These are phyloP conservation scores for Ascochyta pisi DNA, from an alignment of 2,329 filamentous ascomycete species.

Conservation along the genomic window DNA sequence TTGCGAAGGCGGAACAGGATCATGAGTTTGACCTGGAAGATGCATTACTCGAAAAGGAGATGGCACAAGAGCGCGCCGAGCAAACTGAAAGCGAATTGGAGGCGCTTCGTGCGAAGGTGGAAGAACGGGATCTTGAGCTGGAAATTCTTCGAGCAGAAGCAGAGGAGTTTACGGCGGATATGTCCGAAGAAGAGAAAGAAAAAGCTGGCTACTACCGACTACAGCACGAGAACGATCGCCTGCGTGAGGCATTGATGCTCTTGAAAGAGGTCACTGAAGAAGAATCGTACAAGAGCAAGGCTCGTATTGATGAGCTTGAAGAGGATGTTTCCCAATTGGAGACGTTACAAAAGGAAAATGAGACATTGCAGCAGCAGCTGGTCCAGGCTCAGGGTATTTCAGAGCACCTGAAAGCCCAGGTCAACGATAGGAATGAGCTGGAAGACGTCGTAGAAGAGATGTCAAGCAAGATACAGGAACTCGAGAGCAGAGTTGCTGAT, in stretches of 20 bases:
- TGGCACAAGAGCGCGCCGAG: conserved; percentile 93
- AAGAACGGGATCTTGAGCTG: conserved; percentile 86
- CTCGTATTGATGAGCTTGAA: conserved; percentile 52
- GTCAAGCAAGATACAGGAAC: conserved; percentile 82
- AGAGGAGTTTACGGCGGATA: conserved; percentile 79
- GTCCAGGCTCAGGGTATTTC: conserved; percentile 75
- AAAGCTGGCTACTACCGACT: conserved; percentile 90
- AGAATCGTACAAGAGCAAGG: conserved; percentile 77
- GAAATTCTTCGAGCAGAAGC: conserved; percentile 90
- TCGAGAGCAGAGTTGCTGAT: conserved; percentile 83
- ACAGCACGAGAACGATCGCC: conserved; percentile 86
- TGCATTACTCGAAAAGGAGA: conserved; percentile 88
- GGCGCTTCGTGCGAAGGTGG: conserved; percentile 73
- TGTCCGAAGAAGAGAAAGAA: conserved; percentile 85
- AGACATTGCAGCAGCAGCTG: conserved; percentile 74
- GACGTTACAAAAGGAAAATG: conserved; percentile 64
- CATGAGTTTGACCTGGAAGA: conserved; percentile 86
- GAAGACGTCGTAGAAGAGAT: conserved; percentile 96
- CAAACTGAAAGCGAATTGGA: conserved; percentile 82
- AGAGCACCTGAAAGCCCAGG: conserved; percentile 86
- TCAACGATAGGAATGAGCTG: conserved; percentile 85
- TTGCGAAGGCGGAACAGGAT: conserved; percentile 79
- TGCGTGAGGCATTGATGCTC: conserved; percentile 83
- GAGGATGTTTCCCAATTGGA: conserved; percentile 42
- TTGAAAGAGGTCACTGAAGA: conserved; percentile 88